Evolutionary conservation across 805 yeast genomes (phyloP).

Genomic region (Metschnikowia sp.): DNA sequence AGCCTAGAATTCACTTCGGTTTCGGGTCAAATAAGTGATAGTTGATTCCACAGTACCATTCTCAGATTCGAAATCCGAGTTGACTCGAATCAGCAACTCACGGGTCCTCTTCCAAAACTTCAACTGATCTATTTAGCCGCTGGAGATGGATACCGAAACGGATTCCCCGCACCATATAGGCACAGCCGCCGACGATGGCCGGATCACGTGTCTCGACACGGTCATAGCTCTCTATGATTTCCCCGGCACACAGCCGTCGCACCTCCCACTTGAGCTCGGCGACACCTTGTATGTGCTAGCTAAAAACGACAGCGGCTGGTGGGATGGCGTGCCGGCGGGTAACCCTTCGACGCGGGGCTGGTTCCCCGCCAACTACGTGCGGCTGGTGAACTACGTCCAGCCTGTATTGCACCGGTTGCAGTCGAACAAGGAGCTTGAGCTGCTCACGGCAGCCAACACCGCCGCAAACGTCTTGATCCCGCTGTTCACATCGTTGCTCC

Average conservation of each 20-base stretch:
- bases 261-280: conserved; percentile 55
- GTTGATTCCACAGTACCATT: too few species aligned
- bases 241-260: conserved; percentile 49
- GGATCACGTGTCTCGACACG: conserved; percentile 46
- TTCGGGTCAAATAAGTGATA: too few species aligned
- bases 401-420: conserved; percentile 38
- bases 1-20: too few species aligned
- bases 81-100: too few species aligned
- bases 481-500: conserved; percentile 35
- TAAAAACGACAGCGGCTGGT: conserved; percentile 71
- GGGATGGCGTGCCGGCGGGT: conserved; percentile 68
- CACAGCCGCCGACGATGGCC: conserved; percentile 7
- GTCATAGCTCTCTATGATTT: conserved; percentile 58
- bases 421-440: conserved; percentile 38
- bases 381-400: conserved; percentile 42
- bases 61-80: too few species aligned
- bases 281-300: conserved; percentile 69
- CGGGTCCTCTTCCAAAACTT: too few species aligned
- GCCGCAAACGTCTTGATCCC: conserved; percentile 46
- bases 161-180: conserved; percentile 28
- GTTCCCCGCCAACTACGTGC: conserved; percentile 72
- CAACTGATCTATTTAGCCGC: neutral
- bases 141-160: neutral
- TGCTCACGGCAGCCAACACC: conserved; percentile 44
- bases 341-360: conserved; percentile 62